Conservation (phyloP, 2,329 filamentous ascomycete species). For the Chaetomium globosum region DNA sequence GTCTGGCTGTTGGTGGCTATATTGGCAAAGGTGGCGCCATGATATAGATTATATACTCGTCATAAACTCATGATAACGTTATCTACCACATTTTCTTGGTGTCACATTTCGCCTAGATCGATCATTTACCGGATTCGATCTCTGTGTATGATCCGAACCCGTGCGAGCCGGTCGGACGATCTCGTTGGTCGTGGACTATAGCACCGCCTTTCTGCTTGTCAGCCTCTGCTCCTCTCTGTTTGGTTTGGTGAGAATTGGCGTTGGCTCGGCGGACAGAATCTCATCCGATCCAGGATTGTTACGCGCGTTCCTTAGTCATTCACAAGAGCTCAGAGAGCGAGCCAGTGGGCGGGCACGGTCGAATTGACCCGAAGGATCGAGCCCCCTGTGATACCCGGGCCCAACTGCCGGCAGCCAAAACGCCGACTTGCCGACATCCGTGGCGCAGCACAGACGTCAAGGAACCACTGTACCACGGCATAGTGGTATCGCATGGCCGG, state of each 20-base stretch:
- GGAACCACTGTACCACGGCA: neutral
- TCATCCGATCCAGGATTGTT: neutral
- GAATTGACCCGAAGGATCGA: neutral
- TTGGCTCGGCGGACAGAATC: neutral
- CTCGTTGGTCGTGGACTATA: neutral
- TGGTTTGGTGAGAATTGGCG: neutral
- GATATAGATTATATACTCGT: neutral
- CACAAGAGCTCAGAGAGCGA: too few relatives aligned
- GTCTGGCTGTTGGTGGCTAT: neutral
- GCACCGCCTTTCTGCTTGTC: neutral
- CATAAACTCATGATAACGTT: neutral
- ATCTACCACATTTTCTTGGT: neutral
- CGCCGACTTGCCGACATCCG: neutral
- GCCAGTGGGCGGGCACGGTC: neutral
- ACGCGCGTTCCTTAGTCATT: neutral
- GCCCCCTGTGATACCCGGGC: neutral
- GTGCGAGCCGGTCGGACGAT: neutral
- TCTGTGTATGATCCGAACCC: neutral
- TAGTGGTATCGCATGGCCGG: neutral
- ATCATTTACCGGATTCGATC: neutral
- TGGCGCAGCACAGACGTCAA: neutral
- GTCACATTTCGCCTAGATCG: neutral
- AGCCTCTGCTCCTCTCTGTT: neutral
- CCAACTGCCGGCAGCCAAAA: neutral
- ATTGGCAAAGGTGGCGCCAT: neutral